Percentiles rank a stretch among this genome's conserved stretches.
These are phyloP conservation scores for Passiflora organensis DNA, from an alignment of 345 rosid genomes.

Conservation along the genomic window DNA sequence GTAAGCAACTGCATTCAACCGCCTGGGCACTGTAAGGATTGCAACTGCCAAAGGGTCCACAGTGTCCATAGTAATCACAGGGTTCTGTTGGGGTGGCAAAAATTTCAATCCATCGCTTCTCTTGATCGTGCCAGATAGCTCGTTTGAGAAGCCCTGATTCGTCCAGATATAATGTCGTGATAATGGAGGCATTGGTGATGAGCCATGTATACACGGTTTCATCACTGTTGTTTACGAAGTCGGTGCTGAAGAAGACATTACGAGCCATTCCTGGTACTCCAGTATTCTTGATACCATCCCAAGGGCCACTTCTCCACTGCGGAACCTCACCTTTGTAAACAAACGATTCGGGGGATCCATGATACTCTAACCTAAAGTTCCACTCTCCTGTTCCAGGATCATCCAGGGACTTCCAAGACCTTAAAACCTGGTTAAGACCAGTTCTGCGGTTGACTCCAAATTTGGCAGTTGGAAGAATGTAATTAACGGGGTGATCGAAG, in stretches of 20 bases:
- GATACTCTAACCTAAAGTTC: background rate
- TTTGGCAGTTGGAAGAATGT: background rate
- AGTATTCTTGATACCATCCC: background rate
- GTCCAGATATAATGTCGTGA: background rate
- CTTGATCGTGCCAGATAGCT: background rate
- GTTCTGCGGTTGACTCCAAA: background rate
- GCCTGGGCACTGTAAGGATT: background rate
- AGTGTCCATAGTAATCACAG: constrained; percentile 6
- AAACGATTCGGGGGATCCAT: background rate
- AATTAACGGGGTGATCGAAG: background rate
- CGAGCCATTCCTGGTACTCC: background rate
- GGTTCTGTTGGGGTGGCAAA: background rate
- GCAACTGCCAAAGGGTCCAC: constrained; percentile 8
- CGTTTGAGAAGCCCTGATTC: constrained; percentile 8
- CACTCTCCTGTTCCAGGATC: constrained; percentile 1
- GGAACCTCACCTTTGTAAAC: background rate
- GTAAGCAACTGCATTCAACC: constrained; percentile 48
- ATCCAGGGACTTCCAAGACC: background rate
- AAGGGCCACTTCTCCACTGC: background rate
- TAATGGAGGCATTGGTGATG: background rate
- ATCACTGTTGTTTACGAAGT: background rate
- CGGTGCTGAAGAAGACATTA: background rate
- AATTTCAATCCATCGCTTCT: constrained; percentile 1
- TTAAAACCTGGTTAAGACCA: background rate
- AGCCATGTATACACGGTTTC: background rate